Base-by-base conservation (phyloP, 2,329 filamentous ascomycete species). In the Mycocentrospora acerina region DNA sequence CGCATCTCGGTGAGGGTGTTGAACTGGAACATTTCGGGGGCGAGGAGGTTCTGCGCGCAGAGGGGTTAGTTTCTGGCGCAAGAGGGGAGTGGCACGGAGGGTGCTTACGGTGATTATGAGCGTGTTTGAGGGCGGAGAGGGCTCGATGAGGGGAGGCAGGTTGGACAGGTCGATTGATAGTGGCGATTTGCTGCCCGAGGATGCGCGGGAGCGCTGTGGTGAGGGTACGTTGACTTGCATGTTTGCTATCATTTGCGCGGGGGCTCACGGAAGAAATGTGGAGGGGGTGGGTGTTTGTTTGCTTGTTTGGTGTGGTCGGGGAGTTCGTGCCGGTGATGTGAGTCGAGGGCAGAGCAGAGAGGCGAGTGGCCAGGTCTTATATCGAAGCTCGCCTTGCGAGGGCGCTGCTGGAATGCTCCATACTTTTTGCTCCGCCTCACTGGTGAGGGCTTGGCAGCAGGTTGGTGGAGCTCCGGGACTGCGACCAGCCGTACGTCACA, bases 51-150 rank as follows among this genome's bases (percentile, higher is more conserved):
- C 70, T 73, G 35, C 3, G 3, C 12, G 27, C 49, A 32, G n/a
- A n/a, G n/a, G n/a, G 55, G 53, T 63, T 40, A 59, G 53, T 12
- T 32, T 22, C 8, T 35, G 19, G 3, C 10, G 16, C 4, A 14
- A 6, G 29, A 7, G 24, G 30, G 11, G 9, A 6, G 19, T 5
- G 19, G 5, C 9, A 9, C 5, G 19, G 13, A 13, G 4, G 24
- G 17, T 9, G 53, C 68, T 48, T 59, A 72, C 70, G 57, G 88
- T 93, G 62, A 93, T 85, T 59, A 93, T 81, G 40, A 93, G 82
- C 0, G 88, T 93, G 73, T 93, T 93, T 52, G 85, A 86, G 5
- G 86, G 85, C 37, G 83, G 80, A 17, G 86, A 82, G n/a, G 87
- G 86, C 61, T 81, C 78, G 28, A 75, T 74, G 38, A 88, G 75